Evolutionary conservation across 108 stramenopile species (phyloP), one percentile per base, ranked within the genome.

Genomic region (Skeletonema menzelii): DNA sequence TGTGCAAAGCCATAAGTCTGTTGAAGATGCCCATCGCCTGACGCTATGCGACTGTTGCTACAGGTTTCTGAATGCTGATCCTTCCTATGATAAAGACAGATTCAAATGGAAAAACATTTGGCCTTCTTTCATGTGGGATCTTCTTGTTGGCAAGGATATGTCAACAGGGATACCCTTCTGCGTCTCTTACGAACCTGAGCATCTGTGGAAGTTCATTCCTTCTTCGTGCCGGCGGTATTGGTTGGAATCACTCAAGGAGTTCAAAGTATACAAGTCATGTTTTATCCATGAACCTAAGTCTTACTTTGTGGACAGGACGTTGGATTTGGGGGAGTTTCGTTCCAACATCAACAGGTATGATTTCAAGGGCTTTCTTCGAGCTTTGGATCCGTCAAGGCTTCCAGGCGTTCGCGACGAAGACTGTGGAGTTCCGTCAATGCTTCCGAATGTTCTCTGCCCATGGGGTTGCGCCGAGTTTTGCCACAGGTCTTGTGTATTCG

Each of bases 401-500:
- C 35, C 35, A 5, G 35, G 35, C 5, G 35, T 37, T 5, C 6
- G 8, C 6, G 8, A 37, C 5, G 35, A 37, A 37, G 35, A 37
- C 8, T 37, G 35, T 37, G 35, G 35, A 8, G 5, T 37, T 5
- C 35, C 35, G 8, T 37, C 35, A 10, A 37, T 73, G 3, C 35
- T 73, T 17, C 72, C 72, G 0, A 59, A 73, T 28, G 20, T 56
- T 13, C 22, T 65, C 34, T 73, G 72, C 28, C 72, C 72, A 2
- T 73, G 63, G 64, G 72, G 72, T 10, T 73, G 72, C 24, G 47
- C 72, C 1, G 72, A 73, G 20, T 73, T 65, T 22, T 56, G 56
- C 10, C 10, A 10, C 11, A 20, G 6, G 11, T 20, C 56, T 6
- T 56, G 8, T 6, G 22, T 20, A 6, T 56, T 5, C 56, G 24